Base-by-base conservation (phyloP, 768 basidiomycete species). In the Galerina sulciceps region DNA sequence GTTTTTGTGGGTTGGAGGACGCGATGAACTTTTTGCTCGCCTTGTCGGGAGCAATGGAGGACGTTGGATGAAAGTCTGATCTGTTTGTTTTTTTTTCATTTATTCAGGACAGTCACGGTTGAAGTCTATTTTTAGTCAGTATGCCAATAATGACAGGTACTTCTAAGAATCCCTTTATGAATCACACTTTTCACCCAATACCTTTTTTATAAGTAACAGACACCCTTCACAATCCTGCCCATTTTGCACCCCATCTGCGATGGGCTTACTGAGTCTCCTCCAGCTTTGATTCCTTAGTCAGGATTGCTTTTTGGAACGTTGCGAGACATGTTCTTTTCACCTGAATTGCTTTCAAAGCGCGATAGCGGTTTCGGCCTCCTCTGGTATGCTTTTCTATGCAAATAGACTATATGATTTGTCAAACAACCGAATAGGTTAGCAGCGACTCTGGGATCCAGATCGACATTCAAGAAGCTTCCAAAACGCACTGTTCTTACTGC, bases 341-440 rank as follows among this genome's bases (percentile, higher is more conserved):
- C 89, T 6, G 93, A 95, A 50, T 74, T 96, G 4, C 78, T 96
- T 22, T 85, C 89, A 17, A 87, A 84, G 65, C 80, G 93, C 58
- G 93, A 96, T 65, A 93, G 89, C 63, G 92, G 94, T 13, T 94
- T 92, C 67, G 94, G 94, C 57, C 83, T 94, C n/a, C 79, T 94
- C 17, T 94, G 93, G 93, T 92, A 57, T 22, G 26, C 34, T 17
- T 52, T 14, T 50, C 1, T 35, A 23, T 2, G 23, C 13, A 22
- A 5, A 17, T 11, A 11, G 1, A n/a, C 20, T 17, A n/a, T 10
- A 31, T 34, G n/a, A 10, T n/a, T 45, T 53, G n/a, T 31, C 36
- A 22, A 35, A 46, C 38, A 18, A 54, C 57, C 58, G 60, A 48
- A 31, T 58, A 96, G 94, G 94, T 85, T 96, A 20, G 93, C 93